phyloP scores from a whole-genome alignment of 108 stramenopile species.

The Cyclotella sp. region DNA sequence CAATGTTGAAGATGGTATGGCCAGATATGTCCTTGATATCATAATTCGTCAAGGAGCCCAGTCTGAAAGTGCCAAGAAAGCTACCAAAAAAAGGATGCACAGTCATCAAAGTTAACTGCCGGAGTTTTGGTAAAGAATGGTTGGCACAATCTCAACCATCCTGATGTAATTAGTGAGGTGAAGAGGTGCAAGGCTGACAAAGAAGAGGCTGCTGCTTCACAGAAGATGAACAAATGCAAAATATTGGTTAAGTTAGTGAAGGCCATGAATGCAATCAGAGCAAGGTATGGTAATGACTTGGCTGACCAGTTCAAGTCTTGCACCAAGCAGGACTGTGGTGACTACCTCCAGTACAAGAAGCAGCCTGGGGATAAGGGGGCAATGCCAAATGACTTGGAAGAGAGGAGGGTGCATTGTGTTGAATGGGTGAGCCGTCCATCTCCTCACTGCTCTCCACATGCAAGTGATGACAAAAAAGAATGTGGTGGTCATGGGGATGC shows the following conservation, averaged over 20 bases:
- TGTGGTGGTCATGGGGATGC: too few species aligned
- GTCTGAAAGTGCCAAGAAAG: constrained; percentile 5
- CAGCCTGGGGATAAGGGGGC: not conserved
- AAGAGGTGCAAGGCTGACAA: not conserved
- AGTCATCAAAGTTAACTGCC: not conserved
- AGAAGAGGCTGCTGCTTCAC: too few species aligned
- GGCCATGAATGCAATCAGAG: not conserved
- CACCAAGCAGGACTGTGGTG: not conserved
- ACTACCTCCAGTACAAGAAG: constrained; percentile 16
- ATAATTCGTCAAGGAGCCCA: not conserved
- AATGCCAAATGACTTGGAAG: not conserved
- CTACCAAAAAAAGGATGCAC: constrained; percentile 12
- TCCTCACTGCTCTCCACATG: too few species aligned
- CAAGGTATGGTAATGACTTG: not conserved
- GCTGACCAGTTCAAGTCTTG: not conserved
- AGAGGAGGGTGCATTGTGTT: too few species aligned
- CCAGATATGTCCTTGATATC: not conserved
- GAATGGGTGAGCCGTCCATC: too few species aligned
- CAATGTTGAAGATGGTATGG: too few species aligned
- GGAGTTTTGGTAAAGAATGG: constrained; percentile 18
- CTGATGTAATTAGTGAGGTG: not conserved
- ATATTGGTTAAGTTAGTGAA: too few species aligned
- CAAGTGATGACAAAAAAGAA: too few species aligned
- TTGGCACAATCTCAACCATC: constrained; percentile 5
- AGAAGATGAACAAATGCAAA: too few species aligned